phyloP scores from a whole-genome alignment of 2,329 filamentous ascomycete species.

The Chrysoporthe deuterocubensis region DNA sequence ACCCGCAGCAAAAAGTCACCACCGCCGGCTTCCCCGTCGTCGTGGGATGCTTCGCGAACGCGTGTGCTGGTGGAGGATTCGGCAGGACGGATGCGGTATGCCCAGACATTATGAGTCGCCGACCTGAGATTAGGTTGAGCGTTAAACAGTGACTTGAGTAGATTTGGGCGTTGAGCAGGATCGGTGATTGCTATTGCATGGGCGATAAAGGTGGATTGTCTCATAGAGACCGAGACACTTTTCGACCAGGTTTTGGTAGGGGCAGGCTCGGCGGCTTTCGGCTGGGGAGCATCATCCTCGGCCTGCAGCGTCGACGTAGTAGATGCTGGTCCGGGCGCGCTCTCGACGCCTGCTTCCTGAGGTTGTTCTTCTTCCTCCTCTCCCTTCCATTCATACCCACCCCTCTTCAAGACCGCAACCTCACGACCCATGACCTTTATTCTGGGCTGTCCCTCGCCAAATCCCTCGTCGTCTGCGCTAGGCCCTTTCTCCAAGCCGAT shows the following conservation, averaged over 20 bases:
- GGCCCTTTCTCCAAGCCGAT: constrained; percentile 71
- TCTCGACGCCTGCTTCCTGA: constrained; percentile 24
- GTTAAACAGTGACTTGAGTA: constrained; percentile 53
- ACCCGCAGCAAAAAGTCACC: constrained; percentile 60
- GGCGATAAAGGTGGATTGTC: constrained; percentile 61
- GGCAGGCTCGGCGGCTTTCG: constrained; percentile 28
- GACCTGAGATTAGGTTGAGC: constrained; percentile 54
- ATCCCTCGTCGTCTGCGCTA: constrained; percentile 70
- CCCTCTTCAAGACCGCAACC: constrained; percentile 74
- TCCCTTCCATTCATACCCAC: constrained; percentile 69
- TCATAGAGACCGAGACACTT: constrained; percentile 56
- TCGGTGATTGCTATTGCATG: constrained; percentile 50
- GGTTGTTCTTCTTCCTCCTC: constrained; percentile 33
- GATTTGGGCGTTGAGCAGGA: constrained; percentile 44
- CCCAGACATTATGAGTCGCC: constrained; percentile 65
- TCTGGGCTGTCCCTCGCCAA: constrained; percentile 75
- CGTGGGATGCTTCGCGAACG: constrained; percentile 55
- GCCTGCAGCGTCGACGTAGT: constrained; percentile 29
- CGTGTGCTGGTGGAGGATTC: constrained; percentile 42
- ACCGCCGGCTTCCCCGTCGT: constrained; percentile 65
- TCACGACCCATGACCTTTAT: constrained; percentile 75
- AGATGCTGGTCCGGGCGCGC: constrained; percentile 17
- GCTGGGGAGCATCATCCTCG: constrained; percentile 29
- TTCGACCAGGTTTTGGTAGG: constrained; percentile 51
- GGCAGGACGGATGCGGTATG: constrained; percentile 45